These are phyloP conservation scores for Aspergillus brasiliensis DNA, from an alignment of 2,329 filamentous ascomycete genomes.

Conservation along the genomic window DNA sequence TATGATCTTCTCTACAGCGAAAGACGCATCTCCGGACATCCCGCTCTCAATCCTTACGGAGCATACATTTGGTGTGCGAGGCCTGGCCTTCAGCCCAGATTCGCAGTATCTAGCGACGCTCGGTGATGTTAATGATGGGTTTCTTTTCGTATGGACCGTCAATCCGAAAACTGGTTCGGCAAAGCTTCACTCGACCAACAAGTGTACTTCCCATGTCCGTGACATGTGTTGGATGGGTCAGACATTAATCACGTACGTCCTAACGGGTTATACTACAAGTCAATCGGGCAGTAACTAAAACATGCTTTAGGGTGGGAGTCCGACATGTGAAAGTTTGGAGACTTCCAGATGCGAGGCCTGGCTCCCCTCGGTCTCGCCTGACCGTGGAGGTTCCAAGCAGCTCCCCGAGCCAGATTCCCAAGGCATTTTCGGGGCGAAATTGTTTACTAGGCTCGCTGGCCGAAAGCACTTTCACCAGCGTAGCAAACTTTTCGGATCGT, in stretches of 20 bases:
- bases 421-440: constrained; percentile 81
- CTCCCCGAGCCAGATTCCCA: constrained; percentile 53
- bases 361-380: constrained; percentile 67
- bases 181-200: constrained; percentile 80
- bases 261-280: background rate
- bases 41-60: constrained; percentile 86
- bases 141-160: constrained; percentile 86
- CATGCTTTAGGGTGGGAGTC: constrained; percentile 65
- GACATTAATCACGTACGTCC: constrained; percentile 69
- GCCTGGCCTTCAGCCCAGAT: constrained; percentile 86
- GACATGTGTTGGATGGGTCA: constrained; percentile 90
- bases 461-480: constrained; percentile 81
- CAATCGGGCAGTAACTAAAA: constrained; percentile 12
- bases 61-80: constrained; percentile 85
- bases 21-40: constrained; percentile 75
- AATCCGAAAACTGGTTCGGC: constrained; percentile 80
- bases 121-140: constrained; percentile 87
- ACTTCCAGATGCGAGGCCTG: constrained; percentile 65
- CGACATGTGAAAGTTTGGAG: constrained; percentile 94
- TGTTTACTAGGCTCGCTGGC: constrained; percentile 79
- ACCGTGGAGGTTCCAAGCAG: constrained; percentile 36
- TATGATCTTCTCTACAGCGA: constrained; percentile 77
- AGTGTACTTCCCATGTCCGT: constrained; percentile 83
- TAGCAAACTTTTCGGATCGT: constrained; percentile 69
- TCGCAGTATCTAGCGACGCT: constrained; percentile 85